Evolutionary conservation across 768 basidiomycete species (phyloP).

Genomic region (Boletus subparvulus): DNA sequence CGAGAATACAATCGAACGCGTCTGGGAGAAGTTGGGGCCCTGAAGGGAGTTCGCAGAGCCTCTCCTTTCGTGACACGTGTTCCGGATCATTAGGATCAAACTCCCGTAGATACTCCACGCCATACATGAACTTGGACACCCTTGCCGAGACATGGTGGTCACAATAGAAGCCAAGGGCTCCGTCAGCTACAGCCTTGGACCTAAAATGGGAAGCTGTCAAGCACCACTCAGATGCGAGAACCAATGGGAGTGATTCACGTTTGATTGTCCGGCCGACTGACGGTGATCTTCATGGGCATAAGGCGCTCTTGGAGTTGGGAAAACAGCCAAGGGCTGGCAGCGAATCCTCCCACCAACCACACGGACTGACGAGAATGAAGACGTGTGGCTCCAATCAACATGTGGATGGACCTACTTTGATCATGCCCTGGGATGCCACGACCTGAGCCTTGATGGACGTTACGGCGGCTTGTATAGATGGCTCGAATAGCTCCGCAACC

Average conservation of each 20-base stretch:
- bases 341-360: conserved; percentile 82
- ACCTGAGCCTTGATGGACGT: conserved; percentile 70
- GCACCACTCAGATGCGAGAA: not conserved
- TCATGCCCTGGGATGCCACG: conserved; percentile 62
- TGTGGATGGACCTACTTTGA: conserved; percentile 46
- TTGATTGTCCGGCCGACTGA: conserved; percentile 77
- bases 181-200: conserved; percentile 83
- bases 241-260: conserved; percentile 48
- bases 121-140: conserved; percentile 80
- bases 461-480: conserved; percentile 73
- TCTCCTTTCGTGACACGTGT: conserved; percentile 60
- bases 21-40: conserved; percentile 78
- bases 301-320: conserved; percentile 71
- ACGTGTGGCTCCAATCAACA: not conserved
- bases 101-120: conserved; percentile 74
- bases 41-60: conserved; percentile 72
- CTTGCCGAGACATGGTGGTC: conserved; percentile 83
- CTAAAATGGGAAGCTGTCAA: conserved; percentile 36
- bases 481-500: conserved; percentile 76
- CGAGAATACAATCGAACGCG: conserved; percentile 79
- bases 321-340: conserved; percentile 81
- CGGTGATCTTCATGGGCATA: conserved; percentile 50
- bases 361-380: conserved; percentile 53
- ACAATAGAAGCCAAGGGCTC: conserved; percentile 81
- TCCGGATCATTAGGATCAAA: conserved; percentile 65